phyloP scores from a whole-genome alignment of 306 rosid species.

The Trifolium fragiferum region DNA sequence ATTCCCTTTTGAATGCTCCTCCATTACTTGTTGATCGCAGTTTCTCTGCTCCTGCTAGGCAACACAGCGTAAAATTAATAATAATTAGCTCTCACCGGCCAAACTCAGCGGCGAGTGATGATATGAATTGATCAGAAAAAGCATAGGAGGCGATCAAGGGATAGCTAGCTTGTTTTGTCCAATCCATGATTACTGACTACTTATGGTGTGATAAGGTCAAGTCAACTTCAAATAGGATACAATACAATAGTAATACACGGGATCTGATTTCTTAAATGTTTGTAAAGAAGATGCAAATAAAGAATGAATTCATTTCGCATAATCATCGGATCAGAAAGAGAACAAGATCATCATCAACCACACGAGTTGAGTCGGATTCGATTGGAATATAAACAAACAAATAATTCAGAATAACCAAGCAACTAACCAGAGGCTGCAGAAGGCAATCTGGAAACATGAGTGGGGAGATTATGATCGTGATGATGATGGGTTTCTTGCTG shows the following conservation, averaged over 20 bases:
- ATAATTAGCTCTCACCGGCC: neutral
- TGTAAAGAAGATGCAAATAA: too few species aligned
- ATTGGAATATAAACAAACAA: neutral
- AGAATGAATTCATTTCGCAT: neutral
- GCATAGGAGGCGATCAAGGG: neutral
- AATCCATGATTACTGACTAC: too few species aligned
- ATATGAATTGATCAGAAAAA: neutral
- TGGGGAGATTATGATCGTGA: conserved; percentile 28
- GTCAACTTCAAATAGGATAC: neutral
- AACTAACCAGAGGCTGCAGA: conserved; percentile 73
- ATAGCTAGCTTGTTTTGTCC: neutral
- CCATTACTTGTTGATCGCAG: conserved; percentile 68
- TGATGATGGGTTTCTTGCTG: conserved; percentile 60
- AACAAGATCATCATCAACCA: neutral
- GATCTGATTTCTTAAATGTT: conserved; percentile 45
- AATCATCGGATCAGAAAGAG: conserved; percentile 48
- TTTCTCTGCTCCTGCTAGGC: conserved; percentile 74
- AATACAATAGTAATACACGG: conserved; percentile 2
- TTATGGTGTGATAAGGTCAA: conserved; percentile 8
- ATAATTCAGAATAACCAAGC: neutral
- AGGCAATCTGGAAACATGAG: conserved; percentile 68
- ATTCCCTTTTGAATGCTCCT: conserved; percentile 69
- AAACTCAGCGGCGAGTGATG: too few species aligned
- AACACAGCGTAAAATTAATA: neutral
- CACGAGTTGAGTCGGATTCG: neutral